These are phyloP conservation scores for Arabidopsis arenosa DNA, from an alignment of 345 rosid genomes.

Conservation along the genomic window DNA sequence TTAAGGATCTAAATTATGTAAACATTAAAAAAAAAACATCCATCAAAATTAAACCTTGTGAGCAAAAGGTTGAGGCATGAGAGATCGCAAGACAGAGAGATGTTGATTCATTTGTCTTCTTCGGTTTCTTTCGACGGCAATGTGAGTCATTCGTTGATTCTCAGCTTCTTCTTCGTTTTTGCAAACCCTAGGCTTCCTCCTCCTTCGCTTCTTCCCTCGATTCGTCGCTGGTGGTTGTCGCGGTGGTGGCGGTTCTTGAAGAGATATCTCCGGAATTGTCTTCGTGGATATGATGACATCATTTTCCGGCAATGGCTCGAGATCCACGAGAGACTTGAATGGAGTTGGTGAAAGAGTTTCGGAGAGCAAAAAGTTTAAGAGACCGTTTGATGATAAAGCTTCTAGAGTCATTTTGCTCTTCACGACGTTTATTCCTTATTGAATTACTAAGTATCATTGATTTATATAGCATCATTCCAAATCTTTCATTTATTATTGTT, in stretches of 20 bases:
- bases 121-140: slow-evolving; percentile 87
- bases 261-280: slow-evolving; percentile 2
- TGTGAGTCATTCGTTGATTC: slow-evolving; percentile 90
- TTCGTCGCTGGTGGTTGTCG: slow-evolving; percentile 36
- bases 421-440: slow-evolving; percentile 24
- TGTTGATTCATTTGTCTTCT: slow-evolving; percentile 91
- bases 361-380: slow-evolving; percentile 63
- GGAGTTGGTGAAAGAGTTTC: slow-evolving; percentile 73
- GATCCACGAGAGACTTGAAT: slow-evolving; percentile 46
- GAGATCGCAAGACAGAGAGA: slow-evolving; percentile 74
- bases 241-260: slow-evolving; percentile 31
- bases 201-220: slow-evolving; percentile 70
- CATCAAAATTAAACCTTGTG: slow-evolving; percentile 60
- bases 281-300: slow-evolving; percentile 25
- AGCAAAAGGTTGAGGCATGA: slow-evolving; percentile 85
- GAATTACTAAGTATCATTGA: slow-evolving; percentile 32
- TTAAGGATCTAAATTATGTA: not conserved
- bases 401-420: slow-evolving; percentile 57
- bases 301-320: slow-evolving; percentile 39
- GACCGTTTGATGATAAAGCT: slow-evolving; percentile 71
- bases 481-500: not conserved
- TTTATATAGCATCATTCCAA: slow-evolving; percentile 40
- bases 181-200: slow-evolving; percentile 75
- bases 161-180: slow-evolving; percentile 90
- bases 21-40: too few relatives aligned